Evolutionary conservation across 306 rosid species (phyloP).

Genomic region (Purshia tridentata): DNA sequence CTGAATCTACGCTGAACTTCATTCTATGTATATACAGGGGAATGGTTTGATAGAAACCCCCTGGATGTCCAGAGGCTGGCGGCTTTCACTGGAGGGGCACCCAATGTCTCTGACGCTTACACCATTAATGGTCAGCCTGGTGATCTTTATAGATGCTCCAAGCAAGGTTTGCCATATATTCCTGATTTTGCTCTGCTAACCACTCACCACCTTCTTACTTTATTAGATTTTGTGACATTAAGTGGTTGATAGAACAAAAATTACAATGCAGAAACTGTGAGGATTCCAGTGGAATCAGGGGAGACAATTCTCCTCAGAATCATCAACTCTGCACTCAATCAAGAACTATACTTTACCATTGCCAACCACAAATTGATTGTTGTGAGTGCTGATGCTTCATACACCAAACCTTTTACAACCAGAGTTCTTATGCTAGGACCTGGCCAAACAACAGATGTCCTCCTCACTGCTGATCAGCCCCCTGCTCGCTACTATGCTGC

Average conservation of each 20-base stretch:
- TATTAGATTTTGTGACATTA: background rate
- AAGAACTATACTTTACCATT: conserved; percentile 71
- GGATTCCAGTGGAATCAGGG: conserved; percentile 49
- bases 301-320: conserved; percentile 73
- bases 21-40: conserved; percentile 53
- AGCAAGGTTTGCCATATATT: conserved; percentile 46
- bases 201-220: background rate
- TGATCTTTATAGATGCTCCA: conserved; percentile 76
- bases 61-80: conserved; percentile 54
- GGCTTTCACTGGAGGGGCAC: conserved; percentile 78
- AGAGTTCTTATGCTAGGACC: conserved; percentile 73
- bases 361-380: conserved; percentile 85
- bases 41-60: conserved; percentile 87
- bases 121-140: conserved; percentile 94
- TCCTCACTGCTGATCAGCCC: conserved; percentile 64
- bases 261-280: conserved; percentile 59
- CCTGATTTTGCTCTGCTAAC: background rate
- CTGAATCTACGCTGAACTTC: too few species aligned
- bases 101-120: conserved; percentile 70
- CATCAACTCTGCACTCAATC: conserved; percentile 78
- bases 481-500: conserved; percentile 84
- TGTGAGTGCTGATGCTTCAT: conserved; percentile 72
- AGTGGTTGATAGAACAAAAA: conserved; percentile 7
- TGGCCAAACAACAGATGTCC: conserved; percentile 84
- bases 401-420: conserved; percentile 67